phyloP scores from a whole-genome alignment of 495 filamentous ascomycete species.

The Podospora pseudocomata region DNA sequence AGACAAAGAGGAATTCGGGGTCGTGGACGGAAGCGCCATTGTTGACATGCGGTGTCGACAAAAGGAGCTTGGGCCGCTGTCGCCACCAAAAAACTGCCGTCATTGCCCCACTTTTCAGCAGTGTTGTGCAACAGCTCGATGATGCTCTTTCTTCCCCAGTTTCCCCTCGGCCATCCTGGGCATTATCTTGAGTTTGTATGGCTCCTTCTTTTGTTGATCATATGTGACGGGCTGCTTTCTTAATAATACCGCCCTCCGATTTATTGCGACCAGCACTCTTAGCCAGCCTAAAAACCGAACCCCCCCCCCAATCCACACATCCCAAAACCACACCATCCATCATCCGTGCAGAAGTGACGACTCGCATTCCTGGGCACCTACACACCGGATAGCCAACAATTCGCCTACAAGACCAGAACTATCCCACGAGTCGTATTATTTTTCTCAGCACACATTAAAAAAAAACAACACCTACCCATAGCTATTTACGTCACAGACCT shows the following conservation, averaged over 20 bases:
- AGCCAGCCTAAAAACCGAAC: not conserved
- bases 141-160: conserved; percentile 18
- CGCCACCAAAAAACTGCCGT: conserved; percentile 18
- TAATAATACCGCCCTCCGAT: not conserved
- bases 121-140: conserved; percentile 20
- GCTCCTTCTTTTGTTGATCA: not conserved
- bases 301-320: not conserved
- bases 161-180: not conserved
- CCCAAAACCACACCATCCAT: not conserved
- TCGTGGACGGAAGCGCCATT: not conserved
- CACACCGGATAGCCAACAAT: not conserved
- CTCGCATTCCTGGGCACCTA: no score
- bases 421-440: not conserved
- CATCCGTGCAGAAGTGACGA: not conserved
- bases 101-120: conserved; percentile 25
- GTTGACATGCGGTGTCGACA: not conserved
- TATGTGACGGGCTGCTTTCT: not conserved
- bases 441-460: not conserved
- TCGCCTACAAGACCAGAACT: not conserved
- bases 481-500: not conserved
- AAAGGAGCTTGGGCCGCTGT: conserved; percentile 4
- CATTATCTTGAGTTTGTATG: not conserved
- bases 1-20: not conserved
- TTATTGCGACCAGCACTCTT: not conserved
- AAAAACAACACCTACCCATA: not conserved